Conservation (phyloP, 805 yeast genomes). For the Schizosaccharomyces cryophilus region DNA sequence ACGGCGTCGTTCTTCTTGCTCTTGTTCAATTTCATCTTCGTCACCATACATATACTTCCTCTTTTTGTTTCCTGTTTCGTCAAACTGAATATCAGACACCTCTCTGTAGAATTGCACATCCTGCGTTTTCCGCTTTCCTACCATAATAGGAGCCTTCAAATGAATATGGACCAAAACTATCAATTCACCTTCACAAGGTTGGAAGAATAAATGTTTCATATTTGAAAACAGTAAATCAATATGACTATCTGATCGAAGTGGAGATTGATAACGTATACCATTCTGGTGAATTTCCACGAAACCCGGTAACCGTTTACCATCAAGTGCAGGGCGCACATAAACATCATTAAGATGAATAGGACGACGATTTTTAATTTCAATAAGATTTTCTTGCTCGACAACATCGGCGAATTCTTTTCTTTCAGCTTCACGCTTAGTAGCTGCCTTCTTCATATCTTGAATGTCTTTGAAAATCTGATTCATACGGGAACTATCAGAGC, state of each 20-base stretch:
- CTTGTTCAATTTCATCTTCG: slow-evolving; percentile 94
- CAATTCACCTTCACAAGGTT: slow-evolving; percentile 85
- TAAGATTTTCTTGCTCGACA: slow-evolving; percentile 66
- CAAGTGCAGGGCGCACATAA: slow-evolving; percentile 85
- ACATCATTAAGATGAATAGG: slow-evolving; percentile 72
- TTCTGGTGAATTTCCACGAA: slow-evolving; percentile 77
- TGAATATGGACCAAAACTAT: slow-evolving; percentile 82
- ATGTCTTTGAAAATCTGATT: slow-evolving; percentile 71
- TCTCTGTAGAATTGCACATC: slow-evolving; percentile 93
- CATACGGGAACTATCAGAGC: slow-evolving; percentile 78
- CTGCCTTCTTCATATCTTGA: slow-evolving; percentile 74
- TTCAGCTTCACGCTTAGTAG: slow-evolving; percentile 74
- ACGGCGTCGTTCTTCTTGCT: slow-evolving; percentile 89
- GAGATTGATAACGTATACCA: slow-evolving; percentile 82
- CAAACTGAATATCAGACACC: slow-evolving; percentile 86
- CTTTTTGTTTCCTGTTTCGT: slow-evolving; percentile 87
- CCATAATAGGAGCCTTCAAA: slow-evolving; percentile 73
- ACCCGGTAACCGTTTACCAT: slow-evolving; percentile 87
- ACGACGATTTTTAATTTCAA: slow-evolving; percentile 62
- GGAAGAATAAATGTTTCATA: slow-evolving; percentile 81
- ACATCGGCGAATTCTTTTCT: slow-evolving; percentile 82
- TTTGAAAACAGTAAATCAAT: slow-evolving; percentile 75
- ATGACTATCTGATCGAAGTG: slow-evolving; percentile 59
- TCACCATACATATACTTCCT: slow-evolving; percentile 78
- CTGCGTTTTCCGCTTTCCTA: slow-evolving; percentile 84